A percentile compares a stretch with the other conserved stretches of the same genome.
Evolutionary conservation across 73 alveolate genomes (phyloP).

Genomic region (Tetrahymena malaccensis): DNA sequence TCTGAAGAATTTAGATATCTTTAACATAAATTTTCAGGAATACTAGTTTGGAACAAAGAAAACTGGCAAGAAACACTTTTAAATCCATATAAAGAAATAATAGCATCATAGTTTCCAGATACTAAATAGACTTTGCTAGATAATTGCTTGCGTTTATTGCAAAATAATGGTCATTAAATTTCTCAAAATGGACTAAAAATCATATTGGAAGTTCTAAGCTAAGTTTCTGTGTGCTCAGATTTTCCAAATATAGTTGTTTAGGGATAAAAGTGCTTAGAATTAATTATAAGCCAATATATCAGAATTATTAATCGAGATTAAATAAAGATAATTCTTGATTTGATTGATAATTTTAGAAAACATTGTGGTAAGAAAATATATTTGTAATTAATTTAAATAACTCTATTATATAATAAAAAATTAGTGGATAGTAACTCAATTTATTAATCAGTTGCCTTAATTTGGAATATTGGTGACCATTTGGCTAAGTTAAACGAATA

Average conservation of each 20-base stretch:
- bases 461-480: background rate
- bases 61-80: background rate
- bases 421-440: background rate
- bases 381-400: background rate
- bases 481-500: background rate
- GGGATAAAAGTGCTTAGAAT: background rate
- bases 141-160: background rate
- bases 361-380: background rate
- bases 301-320: background rate
- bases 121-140: background rate
- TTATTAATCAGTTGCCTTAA: background rate
- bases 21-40: background rate
- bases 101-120: background rate
- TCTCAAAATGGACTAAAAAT: background rate
- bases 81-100: background rate
- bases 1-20: background rate
- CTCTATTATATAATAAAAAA: background rate
- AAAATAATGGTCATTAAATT: background rate
- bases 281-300: background rate
- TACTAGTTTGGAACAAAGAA: background rate
- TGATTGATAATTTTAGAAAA: background rate
- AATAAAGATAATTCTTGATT: background rate
- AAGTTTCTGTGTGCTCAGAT: background rate
- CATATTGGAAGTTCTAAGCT: background rate
- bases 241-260: background rate